Percentiles rank a stretch among this genome's conserved stretches.
Evolutionary conservation across 1,284 basidiomycete species (phyloP).

Genomic region (Sporisorium exsertum): DNA sequence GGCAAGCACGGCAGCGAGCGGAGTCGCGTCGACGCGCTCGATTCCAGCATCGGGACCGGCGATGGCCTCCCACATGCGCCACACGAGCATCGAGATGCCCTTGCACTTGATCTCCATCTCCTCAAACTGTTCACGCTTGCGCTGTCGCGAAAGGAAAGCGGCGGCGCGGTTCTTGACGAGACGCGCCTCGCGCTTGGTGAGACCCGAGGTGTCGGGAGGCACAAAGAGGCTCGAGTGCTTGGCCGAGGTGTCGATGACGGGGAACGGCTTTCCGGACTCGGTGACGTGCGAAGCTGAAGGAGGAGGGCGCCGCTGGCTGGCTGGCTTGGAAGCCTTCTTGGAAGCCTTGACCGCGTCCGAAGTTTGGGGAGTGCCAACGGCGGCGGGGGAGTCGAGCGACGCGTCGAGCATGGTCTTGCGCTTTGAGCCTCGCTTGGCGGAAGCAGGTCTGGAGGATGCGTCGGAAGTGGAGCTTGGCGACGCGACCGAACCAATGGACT

Average conservation of each 20-base stretch:
- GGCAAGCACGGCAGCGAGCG: slow-evolving; percentile 39
- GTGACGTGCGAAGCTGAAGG: slow-evolving; percentile 66
- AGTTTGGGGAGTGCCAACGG: slow-evolving; percentile 5
- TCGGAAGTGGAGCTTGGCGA: slow-evolving; percentile 42
- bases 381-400: slow-evolving; percentile 16
- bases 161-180: slow-evolving; percentile 91
- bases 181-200: slow-evolving; percentile 87
- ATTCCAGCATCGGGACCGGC: slow-evolving; percentile 45
- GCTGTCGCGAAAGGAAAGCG: slow-evolving; percentile 86
- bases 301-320: slow-evolving; percentile 55
- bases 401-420: slow-evolving; percentile 27
- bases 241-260: slow-evolving; percentile 68
- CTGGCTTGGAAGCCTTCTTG: slow-evolving; percentile 24
- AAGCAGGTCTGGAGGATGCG: slow-evolving; percentile 20
- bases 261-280: slow-evolving; percentile 67
- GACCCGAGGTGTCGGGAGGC: slow-evolving; percentile 85
- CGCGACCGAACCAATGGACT: slow-evolving; percentile 28
- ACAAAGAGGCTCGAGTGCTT: slow-evolving; percentile 74
- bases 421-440: slow-evolving; percentile 35
- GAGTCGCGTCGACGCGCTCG: slow-evolving; percentile 35
- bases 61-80: slow-evolving; percentile 62
- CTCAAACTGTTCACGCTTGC: slow-evolving; percentile 92
- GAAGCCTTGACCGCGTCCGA: slow-evolving; percentile 11
- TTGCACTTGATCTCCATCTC: slow-evolving; percentile 82
- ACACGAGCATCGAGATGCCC: slow-evolving; percentile 62